Percentiles rank a stretch among this genome's conserved stretches.
Evolutionary conservation across 371 early-diverging fungal species (phyloP).

Genomic region (Mortierella sp.): DNA sequence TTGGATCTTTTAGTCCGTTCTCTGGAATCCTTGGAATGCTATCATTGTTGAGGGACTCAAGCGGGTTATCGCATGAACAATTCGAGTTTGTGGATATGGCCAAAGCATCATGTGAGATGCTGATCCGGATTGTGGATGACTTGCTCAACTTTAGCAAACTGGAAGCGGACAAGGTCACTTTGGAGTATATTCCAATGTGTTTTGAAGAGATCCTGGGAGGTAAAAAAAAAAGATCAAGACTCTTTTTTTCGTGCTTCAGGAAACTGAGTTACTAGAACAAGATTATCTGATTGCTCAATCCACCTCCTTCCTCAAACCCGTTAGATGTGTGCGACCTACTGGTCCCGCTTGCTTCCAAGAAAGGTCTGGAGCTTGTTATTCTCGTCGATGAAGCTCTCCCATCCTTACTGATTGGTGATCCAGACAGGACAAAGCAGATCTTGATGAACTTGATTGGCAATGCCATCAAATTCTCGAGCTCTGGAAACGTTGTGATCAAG

Average conservation of each 20-base stretch:
- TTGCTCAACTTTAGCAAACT: slow-evolving; percentile 65
- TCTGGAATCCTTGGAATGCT: slow-evolving; percentile 65
- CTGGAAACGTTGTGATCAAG: slow-evolving; percentile 61
- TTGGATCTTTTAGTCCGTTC: slow-evolving; percentile 56
- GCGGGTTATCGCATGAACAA: slow-evolving; percentile 57
- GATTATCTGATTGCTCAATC: too few species aligned
- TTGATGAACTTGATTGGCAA: slow-evolving; percentile 62
- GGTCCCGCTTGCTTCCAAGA: slow-evolving; percentile 58
- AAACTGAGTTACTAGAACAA: too few species aligned
- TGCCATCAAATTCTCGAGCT: slow-evolving; percentile 68
- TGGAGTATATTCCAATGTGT: slow-evolving; percentile 55
- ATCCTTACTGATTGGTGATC: slow-evolving; percentile 54
- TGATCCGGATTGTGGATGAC: slow-evolving; percentile 65
- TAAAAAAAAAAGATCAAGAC: neutral
- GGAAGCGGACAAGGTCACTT: slow-evolving; percentile 61
- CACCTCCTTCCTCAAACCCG: too few species aligned
- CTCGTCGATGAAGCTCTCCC: slow-evolving; percentile 53
- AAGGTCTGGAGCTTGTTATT: slow-evolving; percentile 55
- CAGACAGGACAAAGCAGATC: slow-evolving; percentile 55
- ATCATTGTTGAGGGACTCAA: slow-evolving; percentile 57
- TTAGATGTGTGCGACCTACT: slow-evolving; percentile 58
- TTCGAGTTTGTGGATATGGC: slow-evolving; percentile 61
- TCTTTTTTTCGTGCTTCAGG: neutral
- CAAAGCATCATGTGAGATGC: slow-evolving; percentile 59
- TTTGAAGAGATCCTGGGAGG: slow-evolving; percentile 56